Conservation (phyloP, 805 yeast genomes). For the Hanseniaspora clermontiae region DNA sequence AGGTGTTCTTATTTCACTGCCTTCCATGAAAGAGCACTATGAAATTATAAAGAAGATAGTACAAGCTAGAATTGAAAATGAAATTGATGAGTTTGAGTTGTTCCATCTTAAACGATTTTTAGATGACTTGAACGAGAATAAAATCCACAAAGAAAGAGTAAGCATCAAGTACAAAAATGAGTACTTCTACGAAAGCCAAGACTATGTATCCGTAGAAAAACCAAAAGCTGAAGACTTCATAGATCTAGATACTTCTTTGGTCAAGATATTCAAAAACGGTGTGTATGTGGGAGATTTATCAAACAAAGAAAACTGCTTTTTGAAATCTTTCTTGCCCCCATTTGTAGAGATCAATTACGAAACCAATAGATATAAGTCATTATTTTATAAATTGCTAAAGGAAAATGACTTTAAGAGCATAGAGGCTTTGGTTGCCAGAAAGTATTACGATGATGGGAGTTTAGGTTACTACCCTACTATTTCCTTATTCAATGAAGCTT, state of each 20-base stretch:
- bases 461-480: constrained; percentile 87
- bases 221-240: constrained; percentile 20
- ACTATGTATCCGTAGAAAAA: constrained; percentile 27
- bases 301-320: constrained; percentile 58
- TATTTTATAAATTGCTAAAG: constrained; percentile 3
- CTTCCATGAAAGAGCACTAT: constrained; percentile 37
- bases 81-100: constrained; percentile 13
- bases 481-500: constrained; percentile 69
- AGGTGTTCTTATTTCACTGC: constrained; percentile 65
- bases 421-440: constrained; percentile 23
- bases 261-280: constrained; percentile 72
- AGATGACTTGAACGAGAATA: constrained; percentile 13
- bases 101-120: constrained; percentile 19
- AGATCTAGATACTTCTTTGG: constrained; percentile 32
- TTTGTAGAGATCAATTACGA: constrained; percentile 30
- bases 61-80: constrained; percentile 20
- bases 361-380: constrained; percentile 25
- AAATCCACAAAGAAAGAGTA: constrained; percentile 46
- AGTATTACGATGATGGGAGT: constrained; percentile 61
- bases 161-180: constrained; percentile 73
- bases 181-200: constrained; percentile 73
- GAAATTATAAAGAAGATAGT: constrained; percentile 32
- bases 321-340: constrained; percentile 60
- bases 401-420: background rate
- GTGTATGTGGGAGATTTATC: constrained; percentile 47